Conservation (phyloP, 2,329 filamentous ascomycete species). For the Colletotrichum spaethianum region DNA sequence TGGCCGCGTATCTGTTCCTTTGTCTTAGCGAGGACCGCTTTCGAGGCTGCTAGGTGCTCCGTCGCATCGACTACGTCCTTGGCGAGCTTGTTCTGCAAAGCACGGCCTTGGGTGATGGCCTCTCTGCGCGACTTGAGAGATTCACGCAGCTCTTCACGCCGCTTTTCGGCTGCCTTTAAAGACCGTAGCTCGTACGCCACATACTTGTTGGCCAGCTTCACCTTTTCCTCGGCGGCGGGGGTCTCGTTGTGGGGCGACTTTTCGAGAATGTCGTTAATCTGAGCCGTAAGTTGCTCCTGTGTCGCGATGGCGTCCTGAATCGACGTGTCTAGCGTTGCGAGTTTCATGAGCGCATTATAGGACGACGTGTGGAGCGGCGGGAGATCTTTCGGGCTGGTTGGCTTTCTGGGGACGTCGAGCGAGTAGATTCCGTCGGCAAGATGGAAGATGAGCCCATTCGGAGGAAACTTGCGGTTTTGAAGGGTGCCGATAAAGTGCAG, state of each 20-base stretch:
- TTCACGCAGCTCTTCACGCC: slow-evolving; percentile 76
- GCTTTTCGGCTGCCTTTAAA: slow-evolving; percentile 72
- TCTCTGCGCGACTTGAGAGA: slow-evolving; percentile 76
- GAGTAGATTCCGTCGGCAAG: slow-evolving; percentile 90
- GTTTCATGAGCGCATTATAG: slow-evolving; percentile 88
- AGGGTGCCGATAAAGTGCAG: slow-evolving; percentile 86
- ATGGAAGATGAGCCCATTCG: slow-evolving; percentile 88
- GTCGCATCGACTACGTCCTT: slow-evolving; percentile 74
- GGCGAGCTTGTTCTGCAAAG: slow-evolving; percentile 70
- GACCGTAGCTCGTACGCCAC: slow-evolving; percentile 76
- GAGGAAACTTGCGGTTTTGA: slow-evolving; percentile 78
- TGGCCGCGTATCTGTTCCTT: slow-evolving; percentile 84
- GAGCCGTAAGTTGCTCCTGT: slow-evolving; percentile 79
- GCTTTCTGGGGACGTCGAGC: slow-evolving; percentile 73
- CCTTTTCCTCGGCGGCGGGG: slow-evolving; percentile 64
- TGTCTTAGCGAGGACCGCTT: slow-evolving; percentile 68
- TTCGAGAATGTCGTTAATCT: slow-evolving; percentile 77
- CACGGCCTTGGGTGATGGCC: slow-evolving; percentile 76
- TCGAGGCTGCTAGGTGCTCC: slow-evolving; percentile 70
- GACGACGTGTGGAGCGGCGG: slow-evolving; percentile 76
- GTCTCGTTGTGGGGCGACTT: slow-evolving; percentile 58
- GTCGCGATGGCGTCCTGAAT: slow-evolving; percentile 91
- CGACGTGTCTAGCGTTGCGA: slow-evolving; percentile 90
- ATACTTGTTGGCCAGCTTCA: slow-evolving; percentile 64
- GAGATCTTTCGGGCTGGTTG: slow-evolving; percentile 67